A percentile compares a stretch with the other conserved stretches of the same genome.
Conservation (phyloP, 257 asterid genomes). For the Primulina huaijiensis region DNA sequence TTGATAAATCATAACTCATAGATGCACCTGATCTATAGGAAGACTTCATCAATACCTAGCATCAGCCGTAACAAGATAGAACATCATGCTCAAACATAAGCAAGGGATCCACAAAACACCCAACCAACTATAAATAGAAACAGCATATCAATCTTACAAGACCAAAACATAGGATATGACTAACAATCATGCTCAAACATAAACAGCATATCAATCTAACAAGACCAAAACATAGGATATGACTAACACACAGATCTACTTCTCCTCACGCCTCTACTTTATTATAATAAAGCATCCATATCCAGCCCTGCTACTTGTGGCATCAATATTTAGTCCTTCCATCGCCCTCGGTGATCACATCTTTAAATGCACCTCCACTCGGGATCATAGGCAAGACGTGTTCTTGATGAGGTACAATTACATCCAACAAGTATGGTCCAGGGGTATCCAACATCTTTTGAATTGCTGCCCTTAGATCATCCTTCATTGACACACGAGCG, state of each 20-base stretch:
- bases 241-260: not conserved
- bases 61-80: not conserved
- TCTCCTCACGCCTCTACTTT: not conserved
- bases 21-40: not conserved
- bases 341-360: slow-evolving; percentile 73
- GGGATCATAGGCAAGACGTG: slow-evolving; percentile 91
- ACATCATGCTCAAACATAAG: not conserved
- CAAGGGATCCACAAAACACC: not conserved
- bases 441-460: slow-evolving; percentile 74
- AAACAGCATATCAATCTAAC: too few relatives aligned
- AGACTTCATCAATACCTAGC: too few relatives aligned
- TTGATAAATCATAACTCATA: not conserved
- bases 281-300: not conserved
- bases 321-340: slow-evolving; percentile 52
- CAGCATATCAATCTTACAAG: too few relatives aligned
- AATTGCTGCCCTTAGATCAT: slow-evolving; percentile 52
- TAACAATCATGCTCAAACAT: too few relatives aligned
- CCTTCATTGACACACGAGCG: slow-evolving; percentile 54
- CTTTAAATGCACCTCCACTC: slow-evolving; percentile 71
- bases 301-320: not conserved
- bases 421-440: slow-evolving; percentile 76
- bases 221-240: not conserved
- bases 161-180: not conserved
- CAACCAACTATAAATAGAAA: not conserved
- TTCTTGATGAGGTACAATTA: slow-evolving; percentile 77